phyloP scores from a whole-genome alignment of 345 rosid species.

The Eucalyptus fibrosa region DNA sequence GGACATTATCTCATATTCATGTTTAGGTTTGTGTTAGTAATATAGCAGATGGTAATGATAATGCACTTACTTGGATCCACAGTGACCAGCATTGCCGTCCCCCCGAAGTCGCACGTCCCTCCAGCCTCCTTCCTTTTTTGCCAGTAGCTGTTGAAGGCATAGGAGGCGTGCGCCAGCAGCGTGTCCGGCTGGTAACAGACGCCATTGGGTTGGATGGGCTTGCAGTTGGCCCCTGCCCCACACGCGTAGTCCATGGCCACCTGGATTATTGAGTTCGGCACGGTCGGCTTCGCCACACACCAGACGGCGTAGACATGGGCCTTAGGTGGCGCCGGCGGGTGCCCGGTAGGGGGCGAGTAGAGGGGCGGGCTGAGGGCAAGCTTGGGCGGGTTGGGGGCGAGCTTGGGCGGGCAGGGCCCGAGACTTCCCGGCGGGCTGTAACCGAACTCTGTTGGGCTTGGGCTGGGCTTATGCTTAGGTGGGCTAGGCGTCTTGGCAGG shows the following conservation, averaged over 20 bases:
- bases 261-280: background rate
- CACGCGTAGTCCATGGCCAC: slow-evolving; percentile 2
- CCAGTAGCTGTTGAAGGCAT: slow-evolving; percentile 1
- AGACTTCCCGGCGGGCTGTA: background rate
- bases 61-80: background rate
- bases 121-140: background rate
- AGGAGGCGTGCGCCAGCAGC: background rate
- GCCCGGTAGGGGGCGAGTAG: background rate
- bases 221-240: background rate
- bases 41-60: background rate
- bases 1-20: background rate
- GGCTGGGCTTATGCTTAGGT: background rate
- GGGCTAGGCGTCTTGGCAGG: background rate
- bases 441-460: background rate
- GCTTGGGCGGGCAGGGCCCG: background rate
- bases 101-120: slow-evolving; percentile 3
- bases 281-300: slow-evolving; percentile 3
- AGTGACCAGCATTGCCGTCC: slow-evolving; percentile 4
- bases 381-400: background rate
- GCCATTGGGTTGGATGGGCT: background rate
- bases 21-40: background rate
- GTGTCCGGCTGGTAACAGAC: background rate
- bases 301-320: background rate
- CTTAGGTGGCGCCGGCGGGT: background rate
- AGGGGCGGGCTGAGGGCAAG: background rate